Percentiles rank a stretch among this genome's conserved stretches.
Conservation (phyloP, 805 yeast genomes). For the Hanseniaspora meyeri region DNA sequence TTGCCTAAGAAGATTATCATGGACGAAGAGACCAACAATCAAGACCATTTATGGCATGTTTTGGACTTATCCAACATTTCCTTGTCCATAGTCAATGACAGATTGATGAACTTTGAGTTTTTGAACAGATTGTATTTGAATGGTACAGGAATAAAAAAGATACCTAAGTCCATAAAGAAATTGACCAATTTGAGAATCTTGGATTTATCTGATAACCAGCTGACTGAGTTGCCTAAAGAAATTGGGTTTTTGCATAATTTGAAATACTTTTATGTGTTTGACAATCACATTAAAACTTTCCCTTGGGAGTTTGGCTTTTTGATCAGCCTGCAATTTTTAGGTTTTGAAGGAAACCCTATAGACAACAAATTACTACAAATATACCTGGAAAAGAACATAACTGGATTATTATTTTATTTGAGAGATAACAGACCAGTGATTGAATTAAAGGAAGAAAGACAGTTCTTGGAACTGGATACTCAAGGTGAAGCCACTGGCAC, state of each 20-base stretch:
- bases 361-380: slow-evolving; percentile 51
- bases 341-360: slow-evolving; percentile 86
- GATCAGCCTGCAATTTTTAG: slow-evolving; percentile 72
- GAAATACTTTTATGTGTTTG: slow-evolving; percentile 74
- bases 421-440: slow-evolving; percentile 71
- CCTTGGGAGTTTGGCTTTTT: slow-evolving; percentile 81
- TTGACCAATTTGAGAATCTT: slow-evolving; percentile 66
- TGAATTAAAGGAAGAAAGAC: slow-evolving; percentile 57
- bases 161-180: slow-evolving; percentile 59
- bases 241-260: slow-evolving; percentile 71
- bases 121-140: slow-evolving; percentile 76
- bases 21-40: slow-evolving; percentile 27
- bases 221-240: slow-evolving; percentile 67
- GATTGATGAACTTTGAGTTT: slow-evolving; percentile 68
- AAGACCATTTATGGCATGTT: slow-evolving; percentile 83
- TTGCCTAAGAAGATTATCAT: slow-evolving; percentile 37
- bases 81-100: slow-evolving; percentile 53
- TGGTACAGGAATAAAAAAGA: slow-evolving; percentile 59
- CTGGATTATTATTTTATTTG: slow-evolving; percentile 64
- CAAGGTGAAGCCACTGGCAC: slow-evolving; percentile 48
- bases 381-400: slow-evolving; percentile 70
- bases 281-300: slow-evolving; percentile 60
- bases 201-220: slow-evolving; percentile 69
- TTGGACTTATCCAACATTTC: slow-evolving; percentile 88
- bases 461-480: slow-evolving; percentile 68